Evolutionary conservation across 108 stramenopile genomes (phyloP).

Genomic region (Skeletonema tropicum): DNA sequence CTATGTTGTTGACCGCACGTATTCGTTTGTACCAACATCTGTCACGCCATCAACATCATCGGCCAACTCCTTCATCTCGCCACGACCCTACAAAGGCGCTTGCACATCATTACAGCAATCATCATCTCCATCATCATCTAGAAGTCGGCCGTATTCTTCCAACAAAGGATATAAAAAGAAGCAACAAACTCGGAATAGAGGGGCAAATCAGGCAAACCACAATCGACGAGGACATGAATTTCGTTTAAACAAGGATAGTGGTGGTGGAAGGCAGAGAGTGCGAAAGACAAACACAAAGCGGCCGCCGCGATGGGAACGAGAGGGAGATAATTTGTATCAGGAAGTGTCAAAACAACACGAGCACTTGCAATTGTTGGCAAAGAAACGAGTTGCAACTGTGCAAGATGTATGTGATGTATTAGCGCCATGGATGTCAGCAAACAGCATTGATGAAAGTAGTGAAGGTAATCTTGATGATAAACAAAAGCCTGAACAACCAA

Average conservation of each 20-base stretch:
- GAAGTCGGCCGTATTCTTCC: constrained; percentile 3
- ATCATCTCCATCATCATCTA: not conserved
- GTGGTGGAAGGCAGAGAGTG: not conserved
- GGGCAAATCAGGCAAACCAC: constrained; percentile 44
- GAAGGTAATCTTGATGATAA: not conserved
- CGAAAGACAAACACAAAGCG: constrained; percentile 47
- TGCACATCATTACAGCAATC: not conserved
- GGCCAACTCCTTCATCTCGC: too few species aligned
- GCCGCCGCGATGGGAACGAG: constrained; percentile 77
- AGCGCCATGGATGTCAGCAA: constrained; percentile 25
- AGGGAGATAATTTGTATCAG: constrained; percentile 70
- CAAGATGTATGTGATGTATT: constrained; percentile 43
- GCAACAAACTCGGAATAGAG: constrained; percentile 28
- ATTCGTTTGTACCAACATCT: not conserved
- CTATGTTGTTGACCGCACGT: not conserved
- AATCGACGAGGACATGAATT: constrained; percentile 48
- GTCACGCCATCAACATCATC: not conserved
- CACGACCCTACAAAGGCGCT: not conserved
- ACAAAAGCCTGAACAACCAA: not conserved
- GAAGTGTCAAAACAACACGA: constrained; percentile 39
- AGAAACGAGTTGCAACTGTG: constrained; percentile 15
- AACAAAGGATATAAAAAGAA: not conserved
- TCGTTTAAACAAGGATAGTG: constrained; percentile 21
- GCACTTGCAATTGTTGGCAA: constrained; percentile 2
- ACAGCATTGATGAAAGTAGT: not conserved